Base-by-base conservation (phyloP, 106 monocot species). In the Dioscorea alata region DNA sequence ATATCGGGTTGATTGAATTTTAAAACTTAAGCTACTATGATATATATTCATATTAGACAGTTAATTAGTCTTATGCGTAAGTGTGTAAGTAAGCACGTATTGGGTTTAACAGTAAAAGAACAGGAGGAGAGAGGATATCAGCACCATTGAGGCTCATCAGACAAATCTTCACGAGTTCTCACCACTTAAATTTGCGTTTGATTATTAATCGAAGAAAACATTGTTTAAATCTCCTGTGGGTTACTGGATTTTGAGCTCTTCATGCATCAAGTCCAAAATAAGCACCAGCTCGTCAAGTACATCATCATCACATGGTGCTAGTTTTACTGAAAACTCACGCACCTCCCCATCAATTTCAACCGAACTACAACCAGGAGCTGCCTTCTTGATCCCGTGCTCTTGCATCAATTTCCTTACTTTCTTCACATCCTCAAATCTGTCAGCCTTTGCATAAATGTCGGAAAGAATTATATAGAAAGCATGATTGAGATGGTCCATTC, bases 381-480 rank as follows among this genome's bases (percentile, higher is more conserved):
- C 60, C 48, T 71, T 71, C 59, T 71, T 59, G 60, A 71, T 71
- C 19, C 70, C 42, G 48, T 23, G 42, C 19, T 60, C 60, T 42
- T 24, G 15, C 70, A 71, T 71, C 14, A 60, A 49, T 16, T 22
- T 18, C 31, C 70, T 42, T 6, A 71, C 23, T 25, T 31, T 71
- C 48, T 71, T 71, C 10, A 71, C 70, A 71, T 59, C 70, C 31
- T 33, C 20, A 23, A 71, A 71, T 49, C 22, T 42, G 6, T 23
- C 54, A 60, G 70, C 60, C 48, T 60, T 71, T 23, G 70, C 70
- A 58, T 71, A 71, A 14, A 71, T 48, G 60, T 71, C 70, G 15
- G 70, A 71, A 34, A 71, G 60, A 71, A 71, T 61, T 59, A 71
- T 59, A 60, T 71, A 71, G 48, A 59, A 71, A 59, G 70, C 70